Evolutionary conservation across 2,329 filamentous ascomycete genomes (phyloP).

Genomic region (Phialophora chinensis): DNA sequence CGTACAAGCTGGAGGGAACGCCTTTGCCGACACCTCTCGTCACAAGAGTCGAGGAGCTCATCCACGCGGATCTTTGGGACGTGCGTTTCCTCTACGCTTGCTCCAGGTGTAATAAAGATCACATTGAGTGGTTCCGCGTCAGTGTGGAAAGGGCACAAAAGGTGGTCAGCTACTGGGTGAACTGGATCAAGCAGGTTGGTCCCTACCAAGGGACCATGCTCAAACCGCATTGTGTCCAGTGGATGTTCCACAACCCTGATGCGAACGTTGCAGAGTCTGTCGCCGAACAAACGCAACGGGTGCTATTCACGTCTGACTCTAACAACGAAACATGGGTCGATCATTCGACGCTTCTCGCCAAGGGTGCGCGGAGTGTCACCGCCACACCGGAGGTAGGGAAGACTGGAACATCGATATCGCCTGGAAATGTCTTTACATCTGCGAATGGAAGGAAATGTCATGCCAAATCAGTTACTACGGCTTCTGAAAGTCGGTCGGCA

Average conservation of each 20-base stretch:
- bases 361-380: not conserved
- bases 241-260: not conserved
- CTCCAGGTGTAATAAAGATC: not conserved
- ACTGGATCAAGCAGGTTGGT: not conserved
- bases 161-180: not conserved
- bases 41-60: not conserved
- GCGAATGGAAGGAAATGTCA: not conserved
- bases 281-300: not conserved
- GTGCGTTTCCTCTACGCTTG: not conserved
- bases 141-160: not conserved
- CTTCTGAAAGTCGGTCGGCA: not conserved
- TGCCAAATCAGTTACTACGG: not conserved
- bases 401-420: not conserved
- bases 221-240: not conserved
- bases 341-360: not conserved
- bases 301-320: not conserved
- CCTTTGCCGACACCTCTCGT: not conserved
- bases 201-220: slow-evolving; percentile 1
- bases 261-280: not conserved
- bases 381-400: not conserved
- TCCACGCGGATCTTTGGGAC: not conserved
- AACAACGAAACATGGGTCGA: not conserved
- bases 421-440: not conserved
- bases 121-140: not conserved
- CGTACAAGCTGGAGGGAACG: not conserved